A percentile compares a stretch with the other conserved stretches of the same genome.
These are phyloP conservation scores for Aristolochia californica DNA, from an alignment of 164 flowering plant genomes.

Conservation along the genomic window DNA sequence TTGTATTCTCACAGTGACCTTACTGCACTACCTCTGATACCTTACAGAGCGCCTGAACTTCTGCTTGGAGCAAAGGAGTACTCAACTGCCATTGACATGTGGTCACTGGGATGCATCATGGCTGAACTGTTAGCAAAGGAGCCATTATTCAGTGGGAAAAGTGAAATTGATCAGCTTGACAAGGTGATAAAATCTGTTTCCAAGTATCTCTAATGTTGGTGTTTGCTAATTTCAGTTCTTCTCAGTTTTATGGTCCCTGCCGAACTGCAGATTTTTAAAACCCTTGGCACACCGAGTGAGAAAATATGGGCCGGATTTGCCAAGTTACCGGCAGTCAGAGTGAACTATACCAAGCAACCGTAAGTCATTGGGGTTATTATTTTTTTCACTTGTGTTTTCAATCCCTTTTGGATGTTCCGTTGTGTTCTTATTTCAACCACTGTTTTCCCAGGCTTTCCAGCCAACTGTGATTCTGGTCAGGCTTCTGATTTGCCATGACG, in stretches of 20 bases:
- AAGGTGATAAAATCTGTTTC: slow-evolving; percentile 29
- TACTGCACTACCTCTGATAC: neutral
- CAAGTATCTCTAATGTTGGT: neutral
- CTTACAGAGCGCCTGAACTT: slow-evolving; percentile 72
- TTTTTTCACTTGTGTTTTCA: neutral
- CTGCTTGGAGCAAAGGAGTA: slow-evolving; percentile 52
- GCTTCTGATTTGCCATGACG: slow-evolving; percentile 62
- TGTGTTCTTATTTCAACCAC: slow-evolving; percentile 30
- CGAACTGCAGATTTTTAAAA: slow-evolving; percentile 75
- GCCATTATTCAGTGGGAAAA: slow-evolving; percentile 52
- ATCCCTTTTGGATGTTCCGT: slow-evolving; percentile 9
- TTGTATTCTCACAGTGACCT: neutral
- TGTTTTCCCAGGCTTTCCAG: slow-evolving; percentile 49
- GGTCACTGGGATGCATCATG: slow-evolving; percentile 87
- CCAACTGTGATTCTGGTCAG: slow-evolving; percentile 87
- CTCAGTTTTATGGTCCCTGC: slow-evolving; percentile 21
- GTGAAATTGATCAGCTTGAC: slow-evolving; percentile 54
- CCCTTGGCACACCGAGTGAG: slow-evolving; percentile 87
- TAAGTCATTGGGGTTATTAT: slow-evolving; percentile 30
- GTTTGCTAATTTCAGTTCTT: neutral
- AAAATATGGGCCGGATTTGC: slow-evolving; percentile 82
- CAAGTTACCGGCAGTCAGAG: slow-evolving; percentile 76
- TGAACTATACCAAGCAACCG: slow-evolving; percentile 75
- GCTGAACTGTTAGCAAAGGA: slow-evolving; percentile 55
- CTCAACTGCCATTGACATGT: slow-evolving; percentile 80